Base-by-base conservation (phyloP, 345 rosid genomes). In the Hibiscus tridactylites region DNA sequence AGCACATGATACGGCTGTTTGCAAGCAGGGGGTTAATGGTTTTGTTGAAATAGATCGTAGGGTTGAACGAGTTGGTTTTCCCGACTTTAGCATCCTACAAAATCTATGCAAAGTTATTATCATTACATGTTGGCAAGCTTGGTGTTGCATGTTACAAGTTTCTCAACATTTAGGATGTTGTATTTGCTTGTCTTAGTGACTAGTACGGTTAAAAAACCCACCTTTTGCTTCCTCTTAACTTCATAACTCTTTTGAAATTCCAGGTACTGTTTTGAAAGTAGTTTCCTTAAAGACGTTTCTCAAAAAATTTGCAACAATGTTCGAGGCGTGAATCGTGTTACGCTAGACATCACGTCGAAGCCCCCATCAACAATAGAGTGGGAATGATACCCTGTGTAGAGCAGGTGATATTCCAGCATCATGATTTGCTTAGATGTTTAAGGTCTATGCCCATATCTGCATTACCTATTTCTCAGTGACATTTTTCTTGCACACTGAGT, bases 301-400 rank as follows among this genome's bases (percentile, higher is more conserved):
- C 82, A 92, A 53, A 96, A 89, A 80, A 91, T 96, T 62, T 96
- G 99, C 75, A 96, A 96, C 75, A 87, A 83, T 15, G 98, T 92
- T 50, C 86, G 92, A 17, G 99, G 98, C 57, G 97, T 96, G 42
- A 96, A 96, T 82, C 86, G 98, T 76, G 96, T 96, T 75, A 96
- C 91, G 80, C 98, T 80, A 78, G 98, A 96, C 84, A 95, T 95
- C n/a, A 92, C 99, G 72, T 92, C 98, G 9, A 95, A 95, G 84
- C 99, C 99, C 73, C 99, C 97, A 39, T 92, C 99, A 70, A 95
- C 98, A 2, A 95, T 95, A 37, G 99, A 95, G 73, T 92, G 99
- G 99, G 97, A 95, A 81, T 95, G 3, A 46, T 46, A 13, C 3
- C 50, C 15, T 11, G 50, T 46, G 11, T 11, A 2, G 13, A 11